Percentiles rank a stretch among this genome's conserved stretches.
phyloP scores from a whole-genome alignment of 495 filamentous ascomycete genomes.

The Halenospora varia region DNA sequence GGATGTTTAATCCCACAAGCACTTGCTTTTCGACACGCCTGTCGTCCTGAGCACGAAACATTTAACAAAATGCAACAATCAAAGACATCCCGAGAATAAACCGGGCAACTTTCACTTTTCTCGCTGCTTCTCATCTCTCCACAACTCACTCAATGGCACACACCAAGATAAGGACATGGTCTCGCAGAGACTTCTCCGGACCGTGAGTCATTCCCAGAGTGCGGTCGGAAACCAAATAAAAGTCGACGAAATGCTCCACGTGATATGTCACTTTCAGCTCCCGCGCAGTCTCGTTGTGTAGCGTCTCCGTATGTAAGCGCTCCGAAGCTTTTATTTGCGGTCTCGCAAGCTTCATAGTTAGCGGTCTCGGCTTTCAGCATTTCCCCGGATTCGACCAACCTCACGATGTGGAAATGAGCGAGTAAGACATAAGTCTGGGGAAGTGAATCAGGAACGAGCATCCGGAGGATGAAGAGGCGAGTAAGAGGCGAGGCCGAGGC shows the following conservation, averaged over 20 bases:
- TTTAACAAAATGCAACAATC: no score
- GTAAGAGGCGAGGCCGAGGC: no score
- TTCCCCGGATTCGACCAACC: background rate
- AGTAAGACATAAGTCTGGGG: background rate
- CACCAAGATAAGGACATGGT: background rate
- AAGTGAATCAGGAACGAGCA: background rate
- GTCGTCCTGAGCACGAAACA: no score
- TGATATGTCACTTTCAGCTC: background rate
- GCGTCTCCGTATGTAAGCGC: background rate
- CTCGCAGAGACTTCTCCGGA: background rate
- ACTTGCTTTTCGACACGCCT: no score
- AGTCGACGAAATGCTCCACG: background rate
- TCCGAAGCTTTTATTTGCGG: no score
- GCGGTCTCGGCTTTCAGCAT: background rate
- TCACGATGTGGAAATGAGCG: background rate
- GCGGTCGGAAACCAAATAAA: no score
- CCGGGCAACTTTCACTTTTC: background rate
- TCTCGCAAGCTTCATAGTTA: background rate
- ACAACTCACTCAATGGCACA: background rate
- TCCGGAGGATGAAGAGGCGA: no score
- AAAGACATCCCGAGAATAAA: no score
- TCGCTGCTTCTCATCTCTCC: background rate
- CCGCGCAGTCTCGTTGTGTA: background rate
- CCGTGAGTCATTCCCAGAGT: background rate
- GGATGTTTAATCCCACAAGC: no score